Evolutionary conservation across 345 rosid species (phyloP), one percentile per base, ranked within the genome.

Genomic region (Eutrema japonicum): DNA sequence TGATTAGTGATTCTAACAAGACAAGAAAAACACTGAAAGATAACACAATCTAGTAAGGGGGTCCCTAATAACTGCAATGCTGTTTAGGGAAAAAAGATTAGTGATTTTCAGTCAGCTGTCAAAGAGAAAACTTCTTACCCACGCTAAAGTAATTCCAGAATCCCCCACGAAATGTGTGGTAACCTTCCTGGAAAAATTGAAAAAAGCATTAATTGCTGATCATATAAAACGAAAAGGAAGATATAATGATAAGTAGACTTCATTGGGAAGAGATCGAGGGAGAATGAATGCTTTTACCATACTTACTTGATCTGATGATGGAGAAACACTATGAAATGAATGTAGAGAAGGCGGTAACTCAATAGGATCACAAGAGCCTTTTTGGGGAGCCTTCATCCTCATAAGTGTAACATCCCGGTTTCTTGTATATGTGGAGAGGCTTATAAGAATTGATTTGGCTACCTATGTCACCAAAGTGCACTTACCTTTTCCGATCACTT

Each of bases 71-170:
- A 57, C 45, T 43, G 41, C 9, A 32, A 3, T 46, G 6, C n/a
- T 47, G 7, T 11, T 42, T 40, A 16, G 36, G 3, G 45, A 16
- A 7, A 45, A 64, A 26, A 35, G 18, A 16, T 10, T 3, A 62
- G 14, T 50, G 26, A 30, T 18, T 68, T 10, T 55, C 22, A 22
- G 22, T 48, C 30, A 68, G 33, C 12, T 3, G 55, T 33, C 10
- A 37, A n/a, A 27, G 35, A 73, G 10, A 6, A 74, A 69, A 38
- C 61, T 12, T 80, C 85, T 79, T 70, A 94, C 97, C 98, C 90
- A 94, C 78, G 85, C 98, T 94, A 77, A 91, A 94, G 85, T 94
- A 91, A 78, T 91, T 94, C 97, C 98, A 94, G 81, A 91, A 91
- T 64, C 98, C 97, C 29, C 98, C 97, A 41, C 89, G 88, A 81